Evolutionary conservation across 352 stramenopile species (phyloP).

Genomic region (Phytophthora syringae): DNA sequence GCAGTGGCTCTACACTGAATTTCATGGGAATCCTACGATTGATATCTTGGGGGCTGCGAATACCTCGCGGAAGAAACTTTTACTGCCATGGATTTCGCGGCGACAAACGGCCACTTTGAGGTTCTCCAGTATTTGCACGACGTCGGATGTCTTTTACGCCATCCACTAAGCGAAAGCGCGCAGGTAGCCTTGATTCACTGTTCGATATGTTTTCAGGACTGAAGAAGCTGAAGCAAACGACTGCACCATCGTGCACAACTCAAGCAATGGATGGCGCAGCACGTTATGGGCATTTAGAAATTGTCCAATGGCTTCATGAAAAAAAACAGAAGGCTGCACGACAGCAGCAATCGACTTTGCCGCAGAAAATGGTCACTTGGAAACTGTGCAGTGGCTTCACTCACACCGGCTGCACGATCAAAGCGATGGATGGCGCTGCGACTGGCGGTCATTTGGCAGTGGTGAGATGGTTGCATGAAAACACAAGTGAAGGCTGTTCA

Average conservation of each 20-base stretch:
- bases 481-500: slow-evolving; percentile 25
- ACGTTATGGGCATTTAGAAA: neutral
- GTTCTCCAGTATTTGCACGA: slow-evolving; percentile 14
- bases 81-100: slow-evolving; percentile 11
- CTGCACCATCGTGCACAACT: neutral
- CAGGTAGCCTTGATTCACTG: neutral
- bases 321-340: slow-evolving; percentile 19
- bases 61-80: neutral
- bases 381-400: slow-evolving; percentile 14
- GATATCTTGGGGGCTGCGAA: neutral
- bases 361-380: slow-evolving; percentile 10
- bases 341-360: neutral
- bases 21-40: neutral
- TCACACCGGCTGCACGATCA: slow-evolving; percentile 34
- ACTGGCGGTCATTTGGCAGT: slow-evolving; percentile 37
- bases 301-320: slow-evolving; percentile 14
- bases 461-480: slow-evolving; percentile 46
- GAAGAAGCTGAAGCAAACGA: neutral
- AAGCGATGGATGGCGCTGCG: slow-evolving; percentile 38
- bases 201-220: neutral
- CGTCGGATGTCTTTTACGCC: neutral
- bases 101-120: slow-evolving; percentile 6
- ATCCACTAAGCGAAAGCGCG: neutral
- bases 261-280: neutral
- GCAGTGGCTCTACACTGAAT: slow-evolving; percentile 7